Conservation (phyloP, 768 basidiomycete genomes). For the Kwoniella europaea region DNA sequence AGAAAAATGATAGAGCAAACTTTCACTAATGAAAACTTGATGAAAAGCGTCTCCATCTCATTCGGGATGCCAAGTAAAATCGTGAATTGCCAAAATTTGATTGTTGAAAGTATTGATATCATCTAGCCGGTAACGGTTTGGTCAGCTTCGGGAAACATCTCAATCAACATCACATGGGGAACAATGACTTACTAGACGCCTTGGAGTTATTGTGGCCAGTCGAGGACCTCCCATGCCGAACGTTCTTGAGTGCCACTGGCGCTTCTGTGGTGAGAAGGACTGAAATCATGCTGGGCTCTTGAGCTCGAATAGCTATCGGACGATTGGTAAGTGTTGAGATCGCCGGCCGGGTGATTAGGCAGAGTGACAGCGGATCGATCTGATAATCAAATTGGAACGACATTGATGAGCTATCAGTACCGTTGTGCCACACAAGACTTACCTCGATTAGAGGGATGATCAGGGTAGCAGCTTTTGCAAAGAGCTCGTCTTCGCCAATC, state of each 20-base stretch:
- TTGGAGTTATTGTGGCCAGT: background rate
- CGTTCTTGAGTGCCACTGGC: background rate
- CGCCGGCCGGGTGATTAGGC: background rate
- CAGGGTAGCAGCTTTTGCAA: constrained; percentile 27
- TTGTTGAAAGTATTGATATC: too few relatives aligned
- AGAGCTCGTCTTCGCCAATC: constrained; percentile 29
- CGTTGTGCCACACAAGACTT: background rate
- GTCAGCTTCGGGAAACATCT: too few relatives aligned
- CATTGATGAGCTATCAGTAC: background rate
- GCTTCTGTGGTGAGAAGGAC: background rate
- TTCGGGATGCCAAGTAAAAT: too few relatives aligned
- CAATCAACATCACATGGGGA: too few relatives aligned
- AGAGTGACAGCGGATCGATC: background rate
- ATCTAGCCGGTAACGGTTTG: too few relatives aligned
- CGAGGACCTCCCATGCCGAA: background rate
- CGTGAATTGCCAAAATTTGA: too few relatives aligned
- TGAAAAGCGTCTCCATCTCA: too few relatives aligned
- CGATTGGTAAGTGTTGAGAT: background rate
- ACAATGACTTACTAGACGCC: background rate
- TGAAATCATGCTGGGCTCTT: background rate
- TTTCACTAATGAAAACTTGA: too few relatives aligned
- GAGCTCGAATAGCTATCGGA: background rate
- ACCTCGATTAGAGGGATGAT: constrained; percentile 33
- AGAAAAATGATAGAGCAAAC: too few relatives aligned
- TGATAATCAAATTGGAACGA: background rate